Percentiles rank a stretch among this genome's conserved stretches.
Conservation (phyloP, 2,329 filamentous ascomycete genomes). For the Penicillium sp. region DNA sequence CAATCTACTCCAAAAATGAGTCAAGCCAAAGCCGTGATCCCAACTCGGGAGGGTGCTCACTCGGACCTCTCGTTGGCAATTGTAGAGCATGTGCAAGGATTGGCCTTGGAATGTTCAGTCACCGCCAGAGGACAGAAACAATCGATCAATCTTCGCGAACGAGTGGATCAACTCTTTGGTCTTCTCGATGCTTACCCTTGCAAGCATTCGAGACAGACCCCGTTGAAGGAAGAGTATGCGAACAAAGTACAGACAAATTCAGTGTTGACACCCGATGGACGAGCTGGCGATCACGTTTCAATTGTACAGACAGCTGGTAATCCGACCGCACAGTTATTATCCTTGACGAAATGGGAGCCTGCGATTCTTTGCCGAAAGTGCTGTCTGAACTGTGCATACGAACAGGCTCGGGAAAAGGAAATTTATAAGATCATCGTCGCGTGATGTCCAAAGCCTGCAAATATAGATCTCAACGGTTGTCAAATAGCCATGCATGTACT, state of each 20-base stretch:
- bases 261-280: not conserved
- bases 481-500: too few relatives aligned
- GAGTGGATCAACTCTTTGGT: not conserved
- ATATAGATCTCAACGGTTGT: too few relatives aligned
- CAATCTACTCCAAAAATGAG: not conserved
- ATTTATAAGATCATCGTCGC: not conserved
- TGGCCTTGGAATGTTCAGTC: not conserved
- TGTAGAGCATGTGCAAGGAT: not conserved
- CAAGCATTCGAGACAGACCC: not conserved
- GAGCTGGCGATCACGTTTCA: not conserved
- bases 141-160: not conserved
- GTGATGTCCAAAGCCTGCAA: not conserved
- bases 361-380: not conserved
- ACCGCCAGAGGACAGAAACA: not conserved
- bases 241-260: not conserved
- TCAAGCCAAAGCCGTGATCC: not conserved
- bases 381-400: constrained; percentile 2
- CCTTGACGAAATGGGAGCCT: not conserved
- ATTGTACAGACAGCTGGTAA: not conserved
- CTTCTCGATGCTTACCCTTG: not conserved
- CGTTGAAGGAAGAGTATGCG: not conserved
- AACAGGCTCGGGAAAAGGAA: constrained; percentile 2
- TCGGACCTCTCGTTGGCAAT: not conserved
- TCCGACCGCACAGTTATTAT: not conserved
- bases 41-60: not conserved